A percentile compares a stretch with the other conserved stretches of the same genome.
These are phyloP conservation scores for Aspergillus ellipticus DNA, from an alignment of 495 filamentous ascomycete species.

Conservation along the genomic window DNA sequence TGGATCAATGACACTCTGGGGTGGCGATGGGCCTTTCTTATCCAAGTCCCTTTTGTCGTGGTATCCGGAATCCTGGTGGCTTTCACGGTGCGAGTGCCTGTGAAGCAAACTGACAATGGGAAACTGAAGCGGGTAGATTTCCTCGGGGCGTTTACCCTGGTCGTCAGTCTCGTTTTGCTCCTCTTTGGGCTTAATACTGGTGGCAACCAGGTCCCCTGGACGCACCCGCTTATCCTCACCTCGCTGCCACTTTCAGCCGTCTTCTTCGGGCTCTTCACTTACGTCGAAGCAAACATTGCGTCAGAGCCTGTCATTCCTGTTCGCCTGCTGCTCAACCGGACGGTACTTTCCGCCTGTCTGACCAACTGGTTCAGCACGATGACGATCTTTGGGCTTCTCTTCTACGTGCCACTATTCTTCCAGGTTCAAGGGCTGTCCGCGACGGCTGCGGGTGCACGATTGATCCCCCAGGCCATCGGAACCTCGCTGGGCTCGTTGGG, in stretches of 20 bases:
- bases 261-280: slow-evolving; percentile 53
- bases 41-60: slow-evolving; percentile 67
- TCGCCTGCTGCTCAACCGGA: slow-evolving; percentile 67
- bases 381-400: slow-evolving; percentile 53
- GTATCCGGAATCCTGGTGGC: slow-evolving; percentile 64
- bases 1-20: slow-evolving; percentile 75
- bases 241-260: slow-evolving; percentile 62
- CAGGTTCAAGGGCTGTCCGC: slow-evolving; percentile 70
- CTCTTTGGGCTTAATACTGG: slow-evolving; percentile 80
- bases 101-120: slow-evolving; percentile 58
- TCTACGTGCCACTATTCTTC: slow-evolving; percentile 80
- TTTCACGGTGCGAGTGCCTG: slow-evolving; percentile 68
- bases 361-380: slow-evolving; percentile 68
- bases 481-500: slow-evolving; percentile 68
- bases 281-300: slow-evolving; percentile 62
- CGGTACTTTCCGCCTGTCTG: slow-evolving; percentile 69
- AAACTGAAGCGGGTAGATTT: slow-evolving; percentile 79
- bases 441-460: slow-evolving; percentile 63
- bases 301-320: slow-evolving; percentile 82
- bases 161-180: slow-evolving; percentile 66
- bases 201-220: slow-evolving; percentile 83
- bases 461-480: slow-evolving; percentile 66
- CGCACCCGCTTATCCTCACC: slow-evolving; percentile 70
- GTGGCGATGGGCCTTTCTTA: slow-evolving; percentile 73
- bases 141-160: slow-evolving; percentile 64